Evolutionary conservation across 441 rosid species (phyloP), one percentile per base, ranked within the genome.

Genomic region (Omphalea diandra): DNA sequence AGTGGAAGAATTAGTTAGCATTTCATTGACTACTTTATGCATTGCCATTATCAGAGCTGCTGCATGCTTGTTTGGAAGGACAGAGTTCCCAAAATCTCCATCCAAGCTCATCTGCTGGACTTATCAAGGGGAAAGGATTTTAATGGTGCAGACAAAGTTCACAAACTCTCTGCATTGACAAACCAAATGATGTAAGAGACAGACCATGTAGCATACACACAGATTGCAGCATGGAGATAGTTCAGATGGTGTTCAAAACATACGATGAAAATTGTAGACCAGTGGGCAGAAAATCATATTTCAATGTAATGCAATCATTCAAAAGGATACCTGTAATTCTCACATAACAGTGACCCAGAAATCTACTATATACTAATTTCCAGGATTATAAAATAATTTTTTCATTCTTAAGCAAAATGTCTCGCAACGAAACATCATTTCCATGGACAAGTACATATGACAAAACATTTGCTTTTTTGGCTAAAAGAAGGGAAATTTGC

Each of bases 31-130:
- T 65, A 68, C 24, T 63, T 67, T 83, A 95, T 38, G 86, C 88
- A 62, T 94, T 88, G 57, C 92, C 98, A 26, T 90, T 90, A 76
- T 93, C 98, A n/a, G 93, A 85, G 26, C 92, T 93, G 70, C 99
- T 88, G 65, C 95, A 89, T 20, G 94, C 93, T 80, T 87, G 97
- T 89, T 95, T 12, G 85, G 83, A 72, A 83, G 83, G 4, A 87
- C 83, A 35, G 86, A 63, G 66, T 82, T 83, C 20, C 91, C 91
- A 50, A 90, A 82, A 74, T 89, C 87, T 54, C 95, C 99, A 46
- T 88, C 98, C 72, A 95, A 83, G 83, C 98, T 95, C 96, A 95
- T 89, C 76, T 93, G 96, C 78, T 89, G 96, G 65, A 95, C 99
- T 76, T 95, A 98, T 63, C 85, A 88, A 26, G 96, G 87, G 31